Evolutionary conservation across 169 alveolate species (phyloP), one percentile per base, ranked within the genome.

Genomic region (Plasmodium yoelii): DNA sequence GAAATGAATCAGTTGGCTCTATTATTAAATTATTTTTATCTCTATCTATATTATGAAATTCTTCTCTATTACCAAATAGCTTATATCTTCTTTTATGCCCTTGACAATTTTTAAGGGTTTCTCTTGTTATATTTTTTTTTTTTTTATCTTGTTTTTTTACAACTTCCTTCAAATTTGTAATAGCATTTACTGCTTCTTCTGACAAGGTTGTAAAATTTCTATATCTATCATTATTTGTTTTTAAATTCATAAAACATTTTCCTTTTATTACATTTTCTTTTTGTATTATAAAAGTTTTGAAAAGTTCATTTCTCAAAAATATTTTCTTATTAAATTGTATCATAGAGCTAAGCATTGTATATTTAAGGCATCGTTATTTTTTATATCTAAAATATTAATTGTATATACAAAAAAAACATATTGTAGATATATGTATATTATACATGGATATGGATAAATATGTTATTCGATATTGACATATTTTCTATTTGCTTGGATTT

Each of bases 31-130:
- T 94, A 89, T 95, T 94, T 64, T 89, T 64, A 90, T 95, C 95
- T 51, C 96, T 92, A 59, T 95, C 98, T n/a, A 95, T 86, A 88
- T 94, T 91, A 92, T 95, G 98, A 92, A 95, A 95, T 82, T 95
- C 98, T 69, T 68, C 91, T 26, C 87, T 86, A 51, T 86, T 87
- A 10, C 91, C 91, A 59, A 86, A 70, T 68, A 86, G 59, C 47
- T 70, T 86, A 49, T 28, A 86, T 70, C 75, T 28, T 86, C 86
- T 70, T 63, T 86, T 86, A 55, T 86, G 91, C 0, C 91, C 91
- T 65, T 86, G 86, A 53, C 91, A 86, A 86, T 86, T 86, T 60
- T 86, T 86, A 46, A 86, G 75, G 18, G 91, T 86, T 28, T 86
- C 91, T 46, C 91, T 69, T 34, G 91, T 86, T 57, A 86, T 86